Conservation (phyloP, 1,284 basidiomycete genomes). For the Thecaphora thlaspeos region DNA sequence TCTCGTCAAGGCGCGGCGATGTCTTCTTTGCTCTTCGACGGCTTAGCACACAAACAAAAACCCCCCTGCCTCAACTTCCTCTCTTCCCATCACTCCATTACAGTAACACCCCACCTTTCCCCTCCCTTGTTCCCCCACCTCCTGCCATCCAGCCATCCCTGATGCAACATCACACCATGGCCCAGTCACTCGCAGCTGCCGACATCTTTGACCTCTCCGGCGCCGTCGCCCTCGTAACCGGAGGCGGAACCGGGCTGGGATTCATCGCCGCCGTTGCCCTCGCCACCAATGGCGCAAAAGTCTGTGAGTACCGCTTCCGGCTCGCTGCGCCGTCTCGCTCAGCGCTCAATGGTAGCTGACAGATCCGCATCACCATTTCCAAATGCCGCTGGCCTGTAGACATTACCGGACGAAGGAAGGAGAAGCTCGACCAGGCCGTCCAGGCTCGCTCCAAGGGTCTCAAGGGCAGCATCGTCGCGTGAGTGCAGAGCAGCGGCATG, state of each 20-base stretch:
- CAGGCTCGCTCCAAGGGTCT: slow-evolving; percentile 4
- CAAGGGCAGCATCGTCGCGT: slow-evolving; percentile 16
- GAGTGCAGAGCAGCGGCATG: slow-evolving; percentile 6
- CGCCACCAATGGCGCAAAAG: slow-evolving; percentile 47
- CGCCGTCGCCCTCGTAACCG: slow-evolving; percentile 46
- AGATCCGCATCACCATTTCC: too few species aligned
- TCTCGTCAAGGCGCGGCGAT: too few species aligned
- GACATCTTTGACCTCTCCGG: slow-evolving; percentile 32
- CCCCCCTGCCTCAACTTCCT: too few species aligned
- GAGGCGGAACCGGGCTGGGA: slow-evolving; percentile 48
- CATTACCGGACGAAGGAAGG: slow-evolving; percentile 40
- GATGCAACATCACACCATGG: slow-evolving; percentile 2
- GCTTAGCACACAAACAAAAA: too few species aligned
- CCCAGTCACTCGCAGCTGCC: background rate
- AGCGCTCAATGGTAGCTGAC: too few species aligned
- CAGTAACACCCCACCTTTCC: slow-evolving; percentile 3
- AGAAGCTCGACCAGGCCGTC: slow-evolving; percentile 31
- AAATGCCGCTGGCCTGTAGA: slow-evolving; percentile 4
- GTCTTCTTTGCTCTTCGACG: too few species aligned
- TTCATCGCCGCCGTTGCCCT: slow-evolving; percentile 44
- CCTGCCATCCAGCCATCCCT: slow-evolving; percentile 1
- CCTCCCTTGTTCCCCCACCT: background rate
- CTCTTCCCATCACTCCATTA: too few species aligned
- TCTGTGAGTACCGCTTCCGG: slow-evolving; percentile 15
- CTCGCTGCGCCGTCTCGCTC: background rate